Conservation (phyloP, 441 rosid genomes). For the Aleurites moluccanus region DNA sequence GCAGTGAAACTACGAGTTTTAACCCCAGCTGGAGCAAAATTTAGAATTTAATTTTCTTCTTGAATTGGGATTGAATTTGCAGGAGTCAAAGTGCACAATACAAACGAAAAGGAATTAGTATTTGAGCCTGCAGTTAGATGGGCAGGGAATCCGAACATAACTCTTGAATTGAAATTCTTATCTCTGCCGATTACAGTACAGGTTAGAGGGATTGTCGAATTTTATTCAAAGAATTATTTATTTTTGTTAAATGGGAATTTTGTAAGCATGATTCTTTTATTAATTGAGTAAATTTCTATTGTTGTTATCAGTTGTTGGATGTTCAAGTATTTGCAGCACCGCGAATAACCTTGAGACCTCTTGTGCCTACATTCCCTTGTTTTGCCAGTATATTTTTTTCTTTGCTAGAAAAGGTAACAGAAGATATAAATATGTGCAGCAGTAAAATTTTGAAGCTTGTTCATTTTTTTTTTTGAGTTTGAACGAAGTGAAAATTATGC, state of each 20-base stretch:
- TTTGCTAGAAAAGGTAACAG: conserved; percentile 54
- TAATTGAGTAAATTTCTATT: conserved; percentile 19
- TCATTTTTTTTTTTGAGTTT: background rate
- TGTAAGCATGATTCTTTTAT: conserved; percentile 8
- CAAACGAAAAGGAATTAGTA: conserved; percentile 72
- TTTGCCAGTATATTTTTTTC: conserved; percentile 62
- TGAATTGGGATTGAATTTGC: conserved; percentile 11
- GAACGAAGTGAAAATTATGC: conserved; percentile 24
- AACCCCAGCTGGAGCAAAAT: background rate
- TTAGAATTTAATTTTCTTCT: background rate
- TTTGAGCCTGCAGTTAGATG: conserved; percentile 77
- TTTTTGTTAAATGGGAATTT: conserved; percentile 10
- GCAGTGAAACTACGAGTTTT: no score
- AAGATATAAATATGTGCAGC: background rate
- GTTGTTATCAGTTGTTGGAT: conserved; percentile 61
- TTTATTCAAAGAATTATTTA: background rate
- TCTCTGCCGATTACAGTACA: conserved; percentile 56
- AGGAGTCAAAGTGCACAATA: conserved; percentile 75
- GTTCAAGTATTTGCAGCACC: conserved; percentile 57
- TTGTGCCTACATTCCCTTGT: conserved; percentile 90
- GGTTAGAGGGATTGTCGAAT: conserved; percentile 43
- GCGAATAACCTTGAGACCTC: conserved; percentile 74
- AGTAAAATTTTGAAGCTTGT: background rate
- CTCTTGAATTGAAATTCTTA: conserved; percentile 55
- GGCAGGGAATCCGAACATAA: conserved; percentile 87